phyloP scores from a whole-genome alignment of 202 grass and related monocot species.

The Setaria viridis region DNA sequence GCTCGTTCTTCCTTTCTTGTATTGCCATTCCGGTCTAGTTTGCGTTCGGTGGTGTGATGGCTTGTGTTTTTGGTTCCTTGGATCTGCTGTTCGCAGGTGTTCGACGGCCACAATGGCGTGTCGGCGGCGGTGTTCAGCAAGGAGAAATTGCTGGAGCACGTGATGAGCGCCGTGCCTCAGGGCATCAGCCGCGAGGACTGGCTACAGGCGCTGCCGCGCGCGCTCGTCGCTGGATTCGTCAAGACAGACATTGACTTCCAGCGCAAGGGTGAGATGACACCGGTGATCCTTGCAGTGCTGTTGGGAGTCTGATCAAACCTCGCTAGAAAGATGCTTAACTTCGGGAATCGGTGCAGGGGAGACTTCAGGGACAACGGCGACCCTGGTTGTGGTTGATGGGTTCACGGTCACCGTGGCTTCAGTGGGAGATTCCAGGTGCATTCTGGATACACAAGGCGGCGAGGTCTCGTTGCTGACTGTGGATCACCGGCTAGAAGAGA shows the following conservation, averaged over 20 bases:
- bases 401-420: slow-evolving; percentile 90
- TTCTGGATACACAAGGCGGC: slow-evolving; percentile 74
- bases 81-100: slow-evolving; percentile 65
- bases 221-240: slow-evolving; percentile 93
- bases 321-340: slow-evolving; percentile 28
- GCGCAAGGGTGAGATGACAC: slow-evolving; percentile 66
- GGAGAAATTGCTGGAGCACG: slow-evolving; percentile 91
- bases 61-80: slow-evolving; percentile 18
- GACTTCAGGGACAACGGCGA: slow-evolving; percentile 91
- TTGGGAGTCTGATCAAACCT: background rate
- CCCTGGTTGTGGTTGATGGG: slow-evolving; percentile 84
- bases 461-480: slow-evolving; percentile 86
- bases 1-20: slow-evolving; percentile 1
- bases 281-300: slow-evolving; percentile 35
- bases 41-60: slow-evolving; percentile 30
- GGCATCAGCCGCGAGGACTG: slow-evolving; percentile 87
- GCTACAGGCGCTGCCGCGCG: slow-evolving; percentile 78
- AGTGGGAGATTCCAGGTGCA: slow-evolving; percentile 94
- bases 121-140: slow-evolving; percentile 93
- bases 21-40: slow-evolving; percentile 21
- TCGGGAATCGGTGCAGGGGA: slow-evolving; percentile 60
- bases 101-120: slow-evolving; percentile 96
- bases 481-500: slow-evolving; percentile 94
- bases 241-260: slow-evolving; percentile 99
- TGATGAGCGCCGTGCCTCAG: slow-evolving; percentile 90